Conservation (phyloP, 345 rosid genomes). For the Eucalyptus curtisii region DNA sequence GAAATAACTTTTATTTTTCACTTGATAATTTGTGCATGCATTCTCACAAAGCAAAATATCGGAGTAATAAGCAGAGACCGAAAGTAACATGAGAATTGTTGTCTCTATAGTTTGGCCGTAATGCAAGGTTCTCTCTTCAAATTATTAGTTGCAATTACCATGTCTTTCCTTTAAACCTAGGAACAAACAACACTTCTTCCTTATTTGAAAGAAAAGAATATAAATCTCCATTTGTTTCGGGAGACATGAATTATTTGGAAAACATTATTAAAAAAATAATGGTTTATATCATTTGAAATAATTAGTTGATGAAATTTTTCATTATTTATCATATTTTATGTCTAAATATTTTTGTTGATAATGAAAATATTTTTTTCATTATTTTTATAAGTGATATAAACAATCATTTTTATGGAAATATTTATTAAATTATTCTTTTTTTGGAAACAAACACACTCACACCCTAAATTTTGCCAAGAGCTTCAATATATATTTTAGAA, state of each 20-base stretch:
- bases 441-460: rapidly evolving
- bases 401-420: neutral
- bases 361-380: neutral
- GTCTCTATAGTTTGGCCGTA: neutral
- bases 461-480: neutral
- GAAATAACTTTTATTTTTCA: neutral
- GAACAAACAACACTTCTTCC: neutral
- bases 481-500: neutral
- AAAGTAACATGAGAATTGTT: neutral
- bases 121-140: neutral
- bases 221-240: neutral
- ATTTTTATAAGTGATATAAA: neutral
- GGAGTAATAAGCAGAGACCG: neutral
- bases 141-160: neutral
- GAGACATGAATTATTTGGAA: neutral
- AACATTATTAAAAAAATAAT: neutral
- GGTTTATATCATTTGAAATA: neutral
- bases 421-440: neutral
- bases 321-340: neutral
- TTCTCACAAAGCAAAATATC: neutral
- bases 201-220: neutral
- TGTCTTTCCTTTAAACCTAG: neutral
- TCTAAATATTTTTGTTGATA: neutral
- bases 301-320: neutral
- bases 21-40: neutral